Evolutionary conservation across 768 basidiomycete genomes (phyloP).

Genomic region (Trametes elegans): DNA sequence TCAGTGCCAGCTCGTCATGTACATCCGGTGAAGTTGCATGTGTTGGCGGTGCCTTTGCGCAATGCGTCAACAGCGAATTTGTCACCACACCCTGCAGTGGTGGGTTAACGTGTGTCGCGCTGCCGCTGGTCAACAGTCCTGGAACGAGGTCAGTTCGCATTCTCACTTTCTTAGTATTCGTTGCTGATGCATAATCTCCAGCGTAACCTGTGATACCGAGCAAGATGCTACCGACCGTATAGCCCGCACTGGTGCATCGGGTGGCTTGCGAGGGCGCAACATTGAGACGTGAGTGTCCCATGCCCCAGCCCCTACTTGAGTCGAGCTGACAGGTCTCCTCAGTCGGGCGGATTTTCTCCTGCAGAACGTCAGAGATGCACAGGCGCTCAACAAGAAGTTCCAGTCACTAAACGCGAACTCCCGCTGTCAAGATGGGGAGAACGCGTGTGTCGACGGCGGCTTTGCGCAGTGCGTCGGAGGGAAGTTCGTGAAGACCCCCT

Average conservation of each 20-base stretch:
- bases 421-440: conserved; percentile 30
- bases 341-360: conserved; percentile 30
- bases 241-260: conserved; percentile 21
- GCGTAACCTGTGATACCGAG: conserved; percentile 27
- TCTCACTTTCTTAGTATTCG: neutral
- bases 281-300: conserved; percentile 6
- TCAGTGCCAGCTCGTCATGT: conserved; percentile 47
- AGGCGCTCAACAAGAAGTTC: conserved; percentile 33
- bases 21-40: conserved; percentile 46
- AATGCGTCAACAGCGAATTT: conserved; percentile 49
- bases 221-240: conserved; percentile 24
- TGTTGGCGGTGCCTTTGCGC: conserved; percentile 47
- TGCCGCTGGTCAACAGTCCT: conserved; percentile 31
- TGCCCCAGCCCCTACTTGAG: no score
- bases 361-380: conserved; percentile 32
- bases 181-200: neutral
- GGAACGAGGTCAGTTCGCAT: conserved; percentile 28
- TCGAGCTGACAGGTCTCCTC: neutral
- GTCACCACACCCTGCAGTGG: conserved; percentile 28
- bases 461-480: conserved; percentile 44
- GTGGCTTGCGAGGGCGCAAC: conserved; percentile 9
- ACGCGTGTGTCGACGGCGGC: conserved; percentile 36
- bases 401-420: conserved; percentile 25
- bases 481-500: conserved; percentile 33
- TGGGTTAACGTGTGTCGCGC: conserved; percentile 24